Evolutionary conservation across 1,139 yeast species (phyloP).

Genomic region (Maudiozyma humilis): DNA sequence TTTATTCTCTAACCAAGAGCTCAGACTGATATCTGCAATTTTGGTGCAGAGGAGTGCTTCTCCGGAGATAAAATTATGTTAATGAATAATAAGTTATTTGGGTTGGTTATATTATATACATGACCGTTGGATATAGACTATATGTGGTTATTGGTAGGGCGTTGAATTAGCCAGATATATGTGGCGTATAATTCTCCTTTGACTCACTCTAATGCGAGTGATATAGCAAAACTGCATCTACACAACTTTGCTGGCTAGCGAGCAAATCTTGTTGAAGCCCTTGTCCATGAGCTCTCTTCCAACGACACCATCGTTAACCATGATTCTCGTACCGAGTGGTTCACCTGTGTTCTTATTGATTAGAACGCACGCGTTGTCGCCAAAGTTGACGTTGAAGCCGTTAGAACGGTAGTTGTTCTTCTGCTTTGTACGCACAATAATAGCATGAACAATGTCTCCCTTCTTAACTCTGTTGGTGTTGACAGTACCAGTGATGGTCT

Average conservation of each 20-base stretch:
- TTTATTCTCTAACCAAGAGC: too few relatives aligned
- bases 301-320: conserved; percentile 58
- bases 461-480: conserved; percentile 78
- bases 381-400: conserved; percentile 80
- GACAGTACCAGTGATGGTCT: conserved; percentile 58
- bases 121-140: background rate
- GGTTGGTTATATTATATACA: conserved; percentile 3
- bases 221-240: conserved; percentile 12
- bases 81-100: background rate
- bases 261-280: conserved; percentile 77
- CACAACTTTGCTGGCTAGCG: conserved; percentile 52
- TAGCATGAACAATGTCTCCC: conserved; percentile 94
- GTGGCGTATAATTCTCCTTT: too few relatives aligned
- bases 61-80: too few relatives aligned
- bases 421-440: conserved; percentile 87
- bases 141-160: background rate
- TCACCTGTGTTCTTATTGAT: conserved; percentile 82
- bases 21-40: too few relatives aligned
- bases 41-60: too few relatives aligned
- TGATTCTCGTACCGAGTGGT: conserved; percentile 90
- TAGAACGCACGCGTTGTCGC: conserved; percentile 94
- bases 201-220: background rate
- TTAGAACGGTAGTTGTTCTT: conserved; percentile 69
- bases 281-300: conserved; percentile 84
- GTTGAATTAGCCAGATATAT: too few relatives aligned